Conservation (phyloP, 352 stramenopile genomes). For the Phytophthora cactorum region DNA sequence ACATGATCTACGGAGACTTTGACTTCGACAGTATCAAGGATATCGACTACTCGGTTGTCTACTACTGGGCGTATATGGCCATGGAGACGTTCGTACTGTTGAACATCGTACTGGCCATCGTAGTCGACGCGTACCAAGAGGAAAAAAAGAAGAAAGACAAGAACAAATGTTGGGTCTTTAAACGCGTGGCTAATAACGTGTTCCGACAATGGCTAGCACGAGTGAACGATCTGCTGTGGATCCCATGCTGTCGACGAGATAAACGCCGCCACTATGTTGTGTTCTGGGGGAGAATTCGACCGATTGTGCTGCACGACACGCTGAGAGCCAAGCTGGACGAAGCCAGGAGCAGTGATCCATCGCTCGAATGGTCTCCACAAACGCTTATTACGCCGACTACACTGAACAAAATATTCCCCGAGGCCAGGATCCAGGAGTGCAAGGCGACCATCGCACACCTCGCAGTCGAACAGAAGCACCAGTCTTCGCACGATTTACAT, state of each 20-base stretch:
- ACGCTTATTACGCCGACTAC: slow-evolving; percentile 18
- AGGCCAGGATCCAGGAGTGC: slow-evolving; percentile 20
- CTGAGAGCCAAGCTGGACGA: slow-evolving; percentile 16
- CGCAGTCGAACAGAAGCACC: slow-evolving; percentile 11
- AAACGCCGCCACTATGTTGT: slow-evolving; percentile 24
- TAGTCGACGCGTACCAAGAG: slow-evolving; percentile 63
- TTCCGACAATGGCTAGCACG: slow-evolving; percentile 28
- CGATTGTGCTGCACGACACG: slow-evolving; percentile 23
- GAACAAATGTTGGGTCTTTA: slow-evolving; percentile 38
- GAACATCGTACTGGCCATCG: slow-evolving; percentile 81
- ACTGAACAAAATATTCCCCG: slow-evolving; percentile 27
- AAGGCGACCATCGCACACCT: slow-evolving; percentile 32
- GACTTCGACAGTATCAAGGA: slow-evolving; percentile 59
- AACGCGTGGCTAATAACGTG: slow-evolving; percentile 34
- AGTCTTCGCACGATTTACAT: slow-evolving; percentile 15
- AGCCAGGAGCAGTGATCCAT: background rate
- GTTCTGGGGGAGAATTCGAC: slow-evolving; percentile 34
- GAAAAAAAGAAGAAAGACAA: slow-evolving; percentile 43
- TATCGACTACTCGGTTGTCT: slow-evolving; percentile 55
- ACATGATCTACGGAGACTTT: slow-evolving; percentile 77
- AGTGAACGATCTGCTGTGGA: slow-evolving; percentile 29
- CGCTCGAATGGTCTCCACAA: slow-evolving; percentile 20
- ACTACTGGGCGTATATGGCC: slow-evolving; percentile 75
- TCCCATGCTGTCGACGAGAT: slow-evolving; percentile 8
- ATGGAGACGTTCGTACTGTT: slow-evolving; percentile 70